Evolutionary conservation across 495 filamentous ascomycete species (phyloP).

Genomic region (Aspergillus baeticus): DNA sequence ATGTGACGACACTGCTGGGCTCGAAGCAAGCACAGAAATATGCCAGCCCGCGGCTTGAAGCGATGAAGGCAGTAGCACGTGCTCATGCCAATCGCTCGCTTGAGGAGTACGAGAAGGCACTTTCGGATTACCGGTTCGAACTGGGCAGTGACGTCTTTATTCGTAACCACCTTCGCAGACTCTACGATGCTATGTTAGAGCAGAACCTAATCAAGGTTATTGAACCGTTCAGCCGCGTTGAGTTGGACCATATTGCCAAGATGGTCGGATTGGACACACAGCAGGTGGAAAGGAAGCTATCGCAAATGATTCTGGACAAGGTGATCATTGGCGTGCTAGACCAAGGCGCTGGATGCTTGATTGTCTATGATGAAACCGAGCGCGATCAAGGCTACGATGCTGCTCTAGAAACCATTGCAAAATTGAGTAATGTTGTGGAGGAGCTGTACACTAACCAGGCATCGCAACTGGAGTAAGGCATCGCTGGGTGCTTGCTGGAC

Average conservation of each 20-base stretch:
- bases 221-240: slow-evolving; percentile 94
- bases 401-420: slow-evolving; percentile 92
- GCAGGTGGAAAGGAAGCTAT: slow-evolving; percentile 96
- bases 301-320: slow-evolving; percentile 99
- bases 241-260: slow-evolving; percentile 94
- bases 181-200: slow-evolving; percentile 98
- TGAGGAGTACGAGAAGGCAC: slow-evolving; percentile 93
- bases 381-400: slow-evolving; percentile 92
- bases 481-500: not conserved
- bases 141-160: slow-evolving; percentile 92
- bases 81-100: slow-evolving; percentile 92
- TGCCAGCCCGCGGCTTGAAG: slow-evolving; percentile 88
- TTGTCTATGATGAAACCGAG: slow-evolving; percentile 93
- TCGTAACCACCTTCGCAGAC: slow-evolving; percentile 84
- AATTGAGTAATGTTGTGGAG: slow-evolving; percentile 96
- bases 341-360: slow-evolving; percentile 95
- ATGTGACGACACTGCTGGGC: slow-evolving; percentile 88
- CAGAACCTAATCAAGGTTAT: slow-evolving; percentile 99
- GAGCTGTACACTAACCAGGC: slow-evolving; percentile 97
- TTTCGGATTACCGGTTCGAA: slow-evolving; percentile 85
- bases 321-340: slow-evolving; percentile 96
- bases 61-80: slow-evolving; percentile 96
- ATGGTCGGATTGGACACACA: slow-evolving; percentile 94
- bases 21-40: slow-evolving; percentile 96
- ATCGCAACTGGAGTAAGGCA: slow-evolving; percentile 78